These are phyloP conservation scores for Sechiopsis laciniata DNA, from an alignment of 306 rosid species.

Conservation along the genomic window DNA sequence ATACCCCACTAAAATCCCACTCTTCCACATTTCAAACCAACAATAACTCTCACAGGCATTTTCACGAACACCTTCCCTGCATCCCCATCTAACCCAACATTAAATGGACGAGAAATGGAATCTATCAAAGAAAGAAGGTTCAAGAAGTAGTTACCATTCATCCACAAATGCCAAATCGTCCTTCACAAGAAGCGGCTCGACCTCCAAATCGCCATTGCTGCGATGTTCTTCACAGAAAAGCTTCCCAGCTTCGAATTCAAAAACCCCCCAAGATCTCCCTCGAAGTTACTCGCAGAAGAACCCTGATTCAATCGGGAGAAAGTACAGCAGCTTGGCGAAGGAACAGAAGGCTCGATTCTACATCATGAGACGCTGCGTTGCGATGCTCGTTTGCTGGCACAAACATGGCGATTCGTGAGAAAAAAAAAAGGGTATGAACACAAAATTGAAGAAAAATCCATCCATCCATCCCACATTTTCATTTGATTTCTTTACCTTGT, in stretches of 20 bases:
- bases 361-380: conserved; percentile 90
- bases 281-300: conserved; percentile 63
- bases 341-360: conserved; percentile 90
- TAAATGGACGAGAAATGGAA: conserved; percentile 83
- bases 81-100: conserved; percentile 4
- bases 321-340: conserved; percentile 74
- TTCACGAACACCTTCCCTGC: conserved; percentile 17
- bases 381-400: conserved; percentile 97
- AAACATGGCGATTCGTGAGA: conserved; percentile 58
- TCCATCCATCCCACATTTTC: neutral
- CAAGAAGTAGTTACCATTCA: conserved; percentile 26
- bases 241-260: conserved; percentile 9
- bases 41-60: conserved; percentile 19
- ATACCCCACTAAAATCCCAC: conserved; percentile 21
- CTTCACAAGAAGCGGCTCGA: conserved; percentile 57
- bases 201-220: conserved; percentile 67
- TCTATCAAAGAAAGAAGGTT: conserved; percentile 63
- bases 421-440: neutral
- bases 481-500: neutral
- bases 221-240: conserved; percentile 45
- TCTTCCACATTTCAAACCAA: neutral
- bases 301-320: conserved; percentile 42
- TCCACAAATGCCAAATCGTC: conserved; percentile 39
- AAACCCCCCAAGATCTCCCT: conserved; percentile 30
- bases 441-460: neutral